Evolutionary conservation across 345 rosid genomes (phyloP), one percentile per base, ranked within the genome.

Genomic region (Passiflora organensis): DNA sequence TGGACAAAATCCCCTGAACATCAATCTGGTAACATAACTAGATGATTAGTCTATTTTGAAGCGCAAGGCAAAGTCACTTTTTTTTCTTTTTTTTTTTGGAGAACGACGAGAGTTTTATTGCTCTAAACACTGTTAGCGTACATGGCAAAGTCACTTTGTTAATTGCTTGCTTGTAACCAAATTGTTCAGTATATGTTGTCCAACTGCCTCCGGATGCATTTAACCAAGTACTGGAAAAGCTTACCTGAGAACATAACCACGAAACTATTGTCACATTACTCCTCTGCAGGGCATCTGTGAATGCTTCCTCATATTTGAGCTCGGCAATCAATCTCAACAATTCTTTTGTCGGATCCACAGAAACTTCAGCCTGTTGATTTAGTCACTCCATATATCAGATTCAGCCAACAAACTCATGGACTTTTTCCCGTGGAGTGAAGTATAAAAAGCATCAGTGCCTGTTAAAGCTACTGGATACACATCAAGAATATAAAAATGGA

Each of bases 171-270:
- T n/a, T n/a, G n/a, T n/a, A n/a, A n/a, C n/a, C n/a, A n/a, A n/a
- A n/a, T n/a, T n/a, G n/a, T n/a, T n/a, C n/a, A n/a, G n/a, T n/a
- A n/a, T n/a, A n/a, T n/a, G n/a, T n/a, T n/a, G n/a, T n/a, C n/a
- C n/a, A n/a, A n/a, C n/a, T n/a, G n/a, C n/a, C n/a, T n/a, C n/a
- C n/a, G n/a, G n/a, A n/a, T n/a, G n/a, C n/a, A n/a, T n/a, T n/a
- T n/a, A n/a, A n/a, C n/a, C n/a, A 37, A 37, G 41, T 37, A 37
- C 8, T n/a, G 41, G 54, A 23, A 24, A 41, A 11, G 39, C 20
- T 1, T 73, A 91, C 99, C 96, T 89, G 96, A 60, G 84, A 76
- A 63, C 99, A 93, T 59, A 93, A 75, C 99, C 99, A 93, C 52
- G 94, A 80, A 12, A 93, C 95, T 20, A 78, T 73, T 10, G 89